Evolutionary conservation across 2,329 filamentous ascomycete genomes (phyloP), one percentile per base, ranked within the genome.

Genomic region (Trichoderma sp.): DNA sequence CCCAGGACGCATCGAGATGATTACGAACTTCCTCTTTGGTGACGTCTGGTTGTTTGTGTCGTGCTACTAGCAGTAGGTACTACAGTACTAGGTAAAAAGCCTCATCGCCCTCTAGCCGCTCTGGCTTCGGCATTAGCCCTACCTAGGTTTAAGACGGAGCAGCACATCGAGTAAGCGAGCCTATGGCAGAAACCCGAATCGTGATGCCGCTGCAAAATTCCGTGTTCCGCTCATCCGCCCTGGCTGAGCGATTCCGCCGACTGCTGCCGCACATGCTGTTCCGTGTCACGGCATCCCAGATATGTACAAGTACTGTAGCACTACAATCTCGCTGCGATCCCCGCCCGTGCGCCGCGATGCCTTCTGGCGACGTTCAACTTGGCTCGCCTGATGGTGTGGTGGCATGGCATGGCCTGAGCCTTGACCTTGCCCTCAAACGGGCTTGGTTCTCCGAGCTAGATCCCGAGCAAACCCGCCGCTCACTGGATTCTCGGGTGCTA

Each of bases 391-490:
- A 35, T 66, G 63, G 55, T 58, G 63, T 66, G 40, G 63, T 66
- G 63, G 63, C 53, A 66, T 58, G 63, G 63, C 37, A 66, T 58
- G 63, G 63, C 40, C 63, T 66, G 55, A 66, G 55, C 55, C 61
- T 55, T 69, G 68, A 65, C 68, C 61, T 69, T 69, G 68, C 55
- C 37, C 68, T 69, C 61, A 57, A 69, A 59, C 55, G 24, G 68
- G 68, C 49, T 70, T 60, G 68, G 68, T 70, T 31, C 63, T 61
- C 63, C 68, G 68, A 49, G 63, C 68, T 68, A 61, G 68, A 68
- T 70, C 63, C 68, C 68, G 68, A 70, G 56, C 63, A 68, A 68
- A 70, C 68, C 68, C 68, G 68, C 63, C 29, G 31, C 40, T 69
- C 60, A 64, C 35, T 61, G 21, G 35, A 43, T 68, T 47, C 35